phyloP scores from a whole-genome alignment of 1,284 basidiomycete genomes.

The Puccinia novopanici region DNA sequence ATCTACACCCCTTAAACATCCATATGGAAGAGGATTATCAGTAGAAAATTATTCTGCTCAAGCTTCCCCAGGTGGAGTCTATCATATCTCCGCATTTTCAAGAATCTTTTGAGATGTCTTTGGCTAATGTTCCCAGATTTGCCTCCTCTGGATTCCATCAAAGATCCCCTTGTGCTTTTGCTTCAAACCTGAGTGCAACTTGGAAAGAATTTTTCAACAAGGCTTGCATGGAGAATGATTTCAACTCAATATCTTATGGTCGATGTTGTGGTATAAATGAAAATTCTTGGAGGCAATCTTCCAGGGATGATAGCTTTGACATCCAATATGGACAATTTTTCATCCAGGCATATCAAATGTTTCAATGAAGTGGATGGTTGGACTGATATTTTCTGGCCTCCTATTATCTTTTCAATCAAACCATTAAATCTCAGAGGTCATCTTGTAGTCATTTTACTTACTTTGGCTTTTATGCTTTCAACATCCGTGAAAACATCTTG shows the following conservation, averaged over 20 bases:
- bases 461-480: no score
- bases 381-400: no score
- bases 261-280: background rate
- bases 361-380: no score
- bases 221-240: background rate
- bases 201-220: background rate
- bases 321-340: no score
- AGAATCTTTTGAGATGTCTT: background rate
- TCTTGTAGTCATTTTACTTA: no score
- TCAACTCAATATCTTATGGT: background rate
- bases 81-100: background rate
- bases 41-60: background rate
- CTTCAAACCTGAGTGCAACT: background rate
- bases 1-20: background rate
- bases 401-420: no score
- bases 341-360: no score
- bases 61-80: background rate
- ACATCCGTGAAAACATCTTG: background rate
- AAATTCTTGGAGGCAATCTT: no score
- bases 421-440: no score
- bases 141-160: background rate
- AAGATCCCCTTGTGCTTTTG: background rate
- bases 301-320: no score
- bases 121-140: background rate
- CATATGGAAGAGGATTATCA: background rate